Percentiles rank a stretch among this genome's conserved stretches.
Conservation (phyloP, 2,329 filamentous ascomycete species). For the Trichoderma sp. region DNA sequence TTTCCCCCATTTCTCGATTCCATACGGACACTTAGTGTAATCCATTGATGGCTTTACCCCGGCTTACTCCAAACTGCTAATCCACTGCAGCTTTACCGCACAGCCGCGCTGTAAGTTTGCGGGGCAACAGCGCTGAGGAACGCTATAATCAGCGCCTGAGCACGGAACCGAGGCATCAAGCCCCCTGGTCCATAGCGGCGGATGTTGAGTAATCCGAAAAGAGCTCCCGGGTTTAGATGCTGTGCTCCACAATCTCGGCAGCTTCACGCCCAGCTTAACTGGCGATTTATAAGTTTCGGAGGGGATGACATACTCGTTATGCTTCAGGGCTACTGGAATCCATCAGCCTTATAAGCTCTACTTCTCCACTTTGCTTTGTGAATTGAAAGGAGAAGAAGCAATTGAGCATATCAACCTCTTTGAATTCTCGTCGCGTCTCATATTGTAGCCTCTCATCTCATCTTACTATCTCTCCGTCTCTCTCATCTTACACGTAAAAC, state of each 20-base stretch:
- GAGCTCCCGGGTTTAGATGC: not conserved
- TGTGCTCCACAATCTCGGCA: slow-evolving; percentile 2
- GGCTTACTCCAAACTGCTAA: not conserved
- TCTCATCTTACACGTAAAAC: not conserved
- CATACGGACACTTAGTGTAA: too few relatives aligned
- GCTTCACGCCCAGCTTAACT: not conserved
- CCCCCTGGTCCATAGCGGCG: not conserved
- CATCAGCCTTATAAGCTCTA: not conserved
- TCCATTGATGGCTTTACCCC: not conserved
- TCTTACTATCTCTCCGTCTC: not conserved
- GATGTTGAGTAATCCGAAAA: not conserved
- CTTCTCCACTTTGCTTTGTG: not conserved
- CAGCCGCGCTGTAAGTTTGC: not conserved
- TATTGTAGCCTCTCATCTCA: not conserved
- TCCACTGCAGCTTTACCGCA: not conserved
- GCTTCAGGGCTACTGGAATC: not conserved
- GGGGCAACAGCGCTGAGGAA: not conserved
- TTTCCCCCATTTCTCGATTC: not conserved
- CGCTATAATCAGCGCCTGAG: not conserved
- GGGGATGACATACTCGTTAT: not conserved
- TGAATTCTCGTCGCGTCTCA: not conserved
- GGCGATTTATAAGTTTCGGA: not conserved
- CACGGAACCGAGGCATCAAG: not conserved
- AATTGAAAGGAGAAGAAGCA: not conserved
- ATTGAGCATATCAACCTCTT: not conserved